Evolutionary conservation across 1,284 basidiomycete species (phyloP).

Genomic region (Fomitopsis schrenkii): DNA sequence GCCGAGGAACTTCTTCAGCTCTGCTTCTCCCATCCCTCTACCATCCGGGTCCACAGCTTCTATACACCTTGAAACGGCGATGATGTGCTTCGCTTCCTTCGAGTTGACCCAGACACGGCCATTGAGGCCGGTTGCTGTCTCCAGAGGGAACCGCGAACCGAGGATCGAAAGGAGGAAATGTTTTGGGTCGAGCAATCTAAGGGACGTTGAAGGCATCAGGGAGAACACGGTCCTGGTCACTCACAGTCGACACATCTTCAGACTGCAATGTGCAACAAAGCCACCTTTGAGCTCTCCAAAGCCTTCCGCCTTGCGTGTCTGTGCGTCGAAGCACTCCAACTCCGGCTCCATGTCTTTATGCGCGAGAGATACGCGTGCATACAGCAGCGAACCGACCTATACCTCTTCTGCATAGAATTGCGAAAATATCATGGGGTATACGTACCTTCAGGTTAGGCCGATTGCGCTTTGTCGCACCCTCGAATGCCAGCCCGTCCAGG

Average conservation of each 20-base stretch:
- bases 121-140: conserved; percentile 77
- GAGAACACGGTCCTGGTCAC: conserved; percentile 23
- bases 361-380: conserved; percentile 80
- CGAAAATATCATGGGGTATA: neutral
- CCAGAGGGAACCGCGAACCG: conserved; percentile 71
- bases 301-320: conserved; percentile 78
- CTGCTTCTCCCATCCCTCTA: conserved; percentile 48
- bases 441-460: conserved; percentile 78
- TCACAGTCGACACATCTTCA: conserved; percentile 76
- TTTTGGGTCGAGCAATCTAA: conserved; percentile 67
- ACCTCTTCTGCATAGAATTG: neutral
- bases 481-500: conserved; percentile 79
- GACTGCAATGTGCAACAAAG: conserved; percentile 69
- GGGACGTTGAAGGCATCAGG: neutral
- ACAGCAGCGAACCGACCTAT: conserved; percentile 77
- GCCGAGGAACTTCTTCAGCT: conserved; percentile 48
- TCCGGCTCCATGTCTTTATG: conserved; percentile 91
- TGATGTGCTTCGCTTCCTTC: conserved; percentile 62
- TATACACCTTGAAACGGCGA: conserved; percentile 66
- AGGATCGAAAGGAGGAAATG: conserved; percentile 74
- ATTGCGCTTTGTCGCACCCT: conserved; percentile 82
- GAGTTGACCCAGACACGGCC: conserved; percentile 79
- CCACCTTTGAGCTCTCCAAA: conserved; percentile 83
- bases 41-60: conserved; percentile 68
- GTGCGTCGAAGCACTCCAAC: conserved; percentile 83